Evolutionary conservation across 2,329 filamentous ascomycete species (phyloP), one percentile per base, ranked within the genome.

Genomic region (Xylariaceae sp.): DNA sequence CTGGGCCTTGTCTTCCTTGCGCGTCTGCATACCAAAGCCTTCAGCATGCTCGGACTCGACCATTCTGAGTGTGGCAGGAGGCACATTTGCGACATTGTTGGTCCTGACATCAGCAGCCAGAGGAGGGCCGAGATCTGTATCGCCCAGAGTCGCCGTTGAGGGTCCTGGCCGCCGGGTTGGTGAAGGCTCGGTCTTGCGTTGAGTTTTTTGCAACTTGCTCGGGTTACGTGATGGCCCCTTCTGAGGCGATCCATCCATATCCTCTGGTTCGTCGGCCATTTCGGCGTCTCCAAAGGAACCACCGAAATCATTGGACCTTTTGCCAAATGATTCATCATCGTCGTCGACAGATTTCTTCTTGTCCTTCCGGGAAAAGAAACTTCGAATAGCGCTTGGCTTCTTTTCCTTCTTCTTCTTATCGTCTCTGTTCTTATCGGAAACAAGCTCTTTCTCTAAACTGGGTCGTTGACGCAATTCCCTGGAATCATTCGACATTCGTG

Each of bases 201-300:
- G 78, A 48, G 79, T 77, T 66, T 90, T 90, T 61, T 89, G 86
- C 45, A 90, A 72, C 66, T 89, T 90, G 70, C 80, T 82, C 3
- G 80, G 68, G 48, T 80, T 75, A 52, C 82, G 75, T 56, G 85
- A 81, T 10, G 76, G 70, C 18, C 56, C 47, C 61, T 72, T 76
- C 6, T 81, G 78, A 18, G 72, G 68, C 1, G 75, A 75, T 12
- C 68, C 64, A 42, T 76, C 74, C 39, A 70, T 68, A 41, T 79
- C 75, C 18, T 76, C 68, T 4, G 58, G 62, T 15, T 77, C 75
- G 50, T 75, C 75, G 6, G 75, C 73, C 45, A 67, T 61, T 2
- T 70, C 64, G 10, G 75, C 60, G 38, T 64, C 74, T 11, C 65
- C 65, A 36, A 48, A 66, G 54, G 58, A 62, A 51, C 11, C 22